A percentile compares a stretch with the other conserved stretches of the same genome.
These are phyloP conservation scores for Aspergillus sp. DNA, from an alignment of 2,329 filamentous ascomycete genomes.

Conservation along the genomic window DNA sequence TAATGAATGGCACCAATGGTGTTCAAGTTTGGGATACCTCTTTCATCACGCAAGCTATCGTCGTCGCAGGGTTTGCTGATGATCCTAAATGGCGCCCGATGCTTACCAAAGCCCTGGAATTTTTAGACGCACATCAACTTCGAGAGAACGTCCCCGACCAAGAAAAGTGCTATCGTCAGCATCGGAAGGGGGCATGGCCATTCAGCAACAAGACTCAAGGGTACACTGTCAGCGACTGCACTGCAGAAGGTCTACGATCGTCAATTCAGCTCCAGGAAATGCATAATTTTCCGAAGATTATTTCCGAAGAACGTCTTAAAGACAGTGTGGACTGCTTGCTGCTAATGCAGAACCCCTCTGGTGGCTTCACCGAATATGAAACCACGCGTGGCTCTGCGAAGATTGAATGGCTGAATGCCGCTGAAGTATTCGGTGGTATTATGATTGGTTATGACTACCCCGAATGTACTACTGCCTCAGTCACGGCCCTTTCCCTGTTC, in stretches of 20 bases:
- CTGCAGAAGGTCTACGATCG: slow-evolving; percentile 84
- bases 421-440: slow-evolving; percentile 93
- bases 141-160: slow-evolving; percentile 77
- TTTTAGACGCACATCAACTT: slow-evolving; percentile 89
- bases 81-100: slow-evolving; percentile 78
- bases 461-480: slow-evolving; percentile 93
- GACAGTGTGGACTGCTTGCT: slow-evolving; percentile 89
- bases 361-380: slow-evolving; percentile 90
- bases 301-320: slow-evolving; percentile 75
- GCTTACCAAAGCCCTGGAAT: slow-evolving; percentile 77
- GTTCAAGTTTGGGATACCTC: slow-evolving; percentile 97
- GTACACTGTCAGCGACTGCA: slow-evolving; percentile 93
- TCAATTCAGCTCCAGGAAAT: slow-evolving; percentile 81
- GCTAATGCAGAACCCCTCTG: slow-evolving; percentile 83
- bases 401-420: slow-evolving; percentile 86
- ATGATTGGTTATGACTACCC: slow-evolving; percentile 99
- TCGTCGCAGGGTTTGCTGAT: slow-evolving; percentile 75
- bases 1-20: slow-evolving; percentile 96
- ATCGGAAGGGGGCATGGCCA: slow-evolving; percentile 89
- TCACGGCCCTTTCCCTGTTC: slow-evolving; percentile 84
- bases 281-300: slow-evolving; percentile 69
- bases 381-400: slow-evolving; percentile 72
- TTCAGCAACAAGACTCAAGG: slow-evolving; percentile 93
- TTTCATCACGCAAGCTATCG: slow-evolving; percentile 79
- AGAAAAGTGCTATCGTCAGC: slow-evolving; percentile 81